Percentiles rank a stretch among this genome's conserved stretches.
These are phyloP conservation scores for Termitomyces sp. DNA, from an alignment of 768 basidiomycete genomes.

Conservation along the genomic window DNA sequence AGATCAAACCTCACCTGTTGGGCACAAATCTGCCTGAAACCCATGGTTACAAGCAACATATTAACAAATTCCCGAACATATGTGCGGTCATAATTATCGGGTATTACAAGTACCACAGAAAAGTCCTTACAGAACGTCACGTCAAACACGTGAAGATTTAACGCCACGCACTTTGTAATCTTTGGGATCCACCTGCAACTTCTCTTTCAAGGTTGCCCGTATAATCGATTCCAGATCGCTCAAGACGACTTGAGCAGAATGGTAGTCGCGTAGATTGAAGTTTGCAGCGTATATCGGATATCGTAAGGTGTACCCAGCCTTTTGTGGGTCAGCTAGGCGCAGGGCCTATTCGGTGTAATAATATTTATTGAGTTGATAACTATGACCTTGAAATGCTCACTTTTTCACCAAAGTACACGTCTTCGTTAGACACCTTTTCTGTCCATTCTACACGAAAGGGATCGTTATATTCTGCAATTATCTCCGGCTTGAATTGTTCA, in stretches of 20 bases:
- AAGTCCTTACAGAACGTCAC: constrained; percentile 50
- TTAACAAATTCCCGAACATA: constrained; percentile 79
- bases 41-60: constrained; percentile 70
- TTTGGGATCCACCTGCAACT: constrained; percentile 42
- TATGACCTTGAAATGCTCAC: constrained; percentile 25
- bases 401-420: constrained; percentile 66
- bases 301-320: constrained; percentile 64
- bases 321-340: constrained; percentile 60
- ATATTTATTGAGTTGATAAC: background rate
- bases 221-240: constrained; percentile 77
- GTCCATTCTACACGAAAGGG: constrained; percentile 85
- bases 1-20: constrained; percentile 61
- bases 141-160: background rate
- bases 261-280: constrained; percentile 81
- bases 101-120: constrained; percentile 84
- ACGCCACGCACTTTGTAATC: constrained; percentile 53
- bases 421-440: constrained; percentile 38
- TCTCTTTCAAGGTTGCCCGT: constrained; percentile 51
- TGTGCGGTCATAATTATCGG: constrained; percentile 82
- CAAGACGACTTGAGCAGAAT: constrained; percentile 59
- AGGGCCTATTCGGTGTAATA: constrained; percentile 44
- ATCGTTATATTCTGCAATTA: constrained; percentile 82
- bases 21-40: constrained; percentile 89
- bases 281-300: constrained; percentile 80
- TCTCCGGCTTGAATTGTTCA: constrained; percentile 76